Evolutionary conservation across 345 rosid species (phyloP).

Genomic region (Aquilaria sinensis): DNA sequence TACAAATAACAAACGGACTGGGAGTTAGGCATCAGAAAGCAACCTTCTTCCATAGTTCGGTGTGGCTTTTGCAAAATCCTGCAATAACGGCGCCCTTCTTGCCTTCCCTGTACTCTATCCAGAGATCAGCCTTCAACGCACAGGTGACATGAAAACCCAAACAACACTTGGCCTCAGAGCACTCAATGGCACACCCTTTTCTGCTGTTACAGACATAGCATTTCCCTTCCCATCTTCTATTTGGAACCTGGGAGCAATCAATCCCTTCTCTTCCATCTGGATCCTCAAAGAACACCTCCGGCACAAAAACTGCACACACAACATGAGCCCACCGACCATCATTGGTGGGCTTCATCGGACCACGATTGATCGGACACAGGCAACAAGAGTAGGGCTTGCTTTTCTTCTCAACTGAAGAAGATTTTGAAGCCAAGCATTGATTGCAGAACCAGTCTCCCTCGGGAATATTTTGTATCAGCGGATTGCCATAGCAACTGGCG

Average conservation of each 20-base stretch:
- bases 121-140: slow-evolving; percentile 69
- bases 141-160: slow-evolving; percentile 81
- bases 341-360: slow-evolving; percentile 56
- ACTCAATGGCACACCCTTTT: slow-evolving; percentile 68
- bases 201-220: slow-evolving; percentile 58
- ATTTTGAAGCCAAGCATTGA: slow-evolving; percentile 28
- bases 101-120: slow-evolving; percentile 69
- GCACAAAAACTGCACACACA: slow-evolving; percentile 72
- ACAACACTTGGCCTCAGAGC: slow-evolving; percentile 78
- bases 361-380: slow-evolving; percentile 49
- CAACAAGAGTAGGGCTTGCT: slow-evolving; percentile 38
- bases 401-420: background rate
- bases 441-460: slow-evolving; percentile 89
- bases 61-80: slow-evolving; percentile 77
- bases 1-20: background rate
- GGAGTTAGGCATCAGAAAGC: background rate
- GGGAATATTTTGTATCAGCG: slow-evolving; percentile 56
- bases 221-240: slow-evolving; percentile 49
- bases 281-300: slow-evolving; percentile 81
- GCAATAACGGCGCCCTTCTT: slow-evolving; percentile 73
- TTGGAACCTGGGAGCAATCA: slow-evolving; percentile 53
- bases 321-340: slow-evolving; percentile 78
- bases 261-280: slow-evolving; percentile 83
- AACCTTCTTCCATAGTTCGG: slow-evolving; percentile 81
- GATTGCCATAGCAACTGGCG: slow-evolving; percentile 78